phyloP scores from a whole-genome alignment of 345 rosid genomes.

The Salix purpurea region DNA sequence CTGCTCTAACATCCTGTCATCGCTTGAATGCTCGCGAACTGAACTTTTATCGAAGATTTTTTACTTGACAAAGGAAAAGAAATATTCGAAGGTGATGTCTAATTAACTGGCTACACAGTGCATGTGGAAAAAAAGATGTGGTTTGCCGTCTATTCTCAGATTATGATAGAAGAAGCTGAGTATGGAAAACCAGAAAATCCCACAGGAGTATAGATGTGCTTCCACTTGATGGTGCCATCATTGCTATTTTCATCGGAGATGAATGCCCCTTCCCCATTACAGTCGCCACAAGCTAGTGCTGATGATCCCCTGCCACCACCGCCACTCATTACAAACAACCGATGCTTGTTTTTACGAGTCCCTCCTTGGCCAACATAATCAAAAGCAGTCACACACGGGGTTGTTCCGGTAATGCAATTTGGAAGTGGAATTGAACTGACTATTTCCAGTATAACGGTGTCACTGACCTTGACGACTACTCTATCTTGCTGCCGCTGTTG shows the following conservation, averaged over 20 bases:
- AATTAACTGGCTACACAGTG: too few relatives aligned
- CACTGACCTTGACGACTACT: neutral
- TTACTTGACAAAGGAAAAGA: too few relatives aligned
- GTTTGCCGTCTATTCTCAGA: slow-evolving; percentile 1
- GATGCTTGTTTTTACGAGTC: neutral
- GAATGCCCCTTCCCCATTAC: slow-evolving; percentile 28
- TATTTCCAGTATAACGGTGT: slow-evolving; percentile 20
- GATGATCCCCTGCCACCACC: slow-evolving; percentile 16
- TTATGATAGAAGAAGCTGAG: slow-evolving; percentile 19
- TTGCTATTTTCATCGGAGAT: slow-evolving; percentile 24
- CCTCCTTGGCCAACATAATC: neutral
- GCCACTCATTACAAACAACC: slow-evolving; percentile 25
- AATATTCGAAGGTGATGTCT: too few relatives aligned
- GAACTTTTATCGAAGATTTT: too few relatives aligned
- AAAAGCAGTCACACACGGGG: slow-evolving; percentile 25
- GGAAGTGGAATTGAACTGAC: slow-evolving; percentile 28
- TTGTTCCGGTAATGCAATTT: slow-evolving; percentile 11
- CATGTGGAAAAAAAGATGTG: too few relatives aligned
- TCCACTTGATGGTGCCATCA: slow-evolving; percentile 23
- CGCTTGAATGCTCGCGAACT: neutral
- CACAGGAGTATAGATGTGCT: slow-evolving; percentile 23
- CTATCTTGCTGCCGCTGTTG: slow-evolving; percentile 7
- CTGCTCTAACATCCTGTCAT: neutral
- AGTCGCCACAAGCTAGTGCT: slow-evolving; percentile 11
- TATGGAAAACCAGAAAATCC: slow-evolving; percentile 33